Conservation (phyloP, 1,284 basidiomycete genomes). For the Tilletia indica region DNA sequence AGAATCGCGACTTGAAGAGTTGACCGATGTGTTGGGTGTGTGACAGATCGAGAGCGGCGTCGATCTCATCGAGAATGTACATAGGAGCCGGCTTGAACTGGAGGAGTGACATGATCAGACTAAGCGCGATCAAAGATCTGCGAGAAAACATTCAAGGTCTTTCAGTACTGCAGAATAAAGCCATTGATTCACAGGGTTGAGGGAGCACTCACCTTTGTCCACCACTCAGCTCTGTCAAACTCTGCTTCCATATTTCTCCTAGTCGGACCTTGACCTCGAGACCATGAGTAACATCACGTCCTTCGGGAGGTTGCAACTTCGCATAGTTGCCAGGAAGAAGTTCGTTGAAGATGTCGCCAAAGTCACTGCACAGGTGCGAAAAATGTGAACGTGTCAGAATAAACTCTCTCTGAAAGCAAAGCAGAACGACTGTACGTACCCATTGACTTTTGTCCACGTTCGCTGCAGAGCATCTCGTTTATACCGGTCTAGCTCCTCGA, state of each 20-base stretch:
- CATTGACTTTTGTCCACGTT: conserved; percentile 94
- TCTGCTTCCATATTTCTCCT: conserved; percentile 94
- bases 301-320: conserved; percentile 88
- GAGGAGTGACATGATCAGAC: conserved; percentile 93
- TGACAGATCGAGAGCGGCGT: conserved; percentile 90
- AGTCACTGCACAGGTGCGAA: conserved; percentile 64
- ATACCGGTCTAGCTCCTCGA: conserved; percentile 86
- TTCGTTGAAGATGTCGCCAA: conserved; percentile 94
- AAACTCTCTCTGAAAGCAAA: no score
- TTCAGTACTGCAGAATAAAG: background rate
- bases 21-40: conserved; percentile 96
- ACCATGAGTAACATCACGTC: conserved; percentile 87
- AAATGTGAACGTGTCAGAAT: background rate
- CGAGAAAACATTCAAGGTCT: background rate
- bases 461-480: conserved; percentile 89
- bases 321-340: conserved; percentile 94
- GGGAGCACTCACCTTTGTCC: conserved; percentile 73
- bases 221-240: conserved; percentile 91
- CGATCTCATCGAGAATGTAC: conserved; percentile 99
- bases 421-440: conserved; percentile 60
- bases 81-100: conserved; percentile 99
- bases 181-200: background rate
- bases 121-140: conserved; percentile 91
- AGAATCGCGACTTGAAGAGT: conserved; percentile 93
- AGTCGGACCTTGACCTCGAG: conserved; percentile 95